Percentiles rank a stretch among this genome's conserved stretches.
Evolutionary conservation across 306 rosid genomes (phyloP).

Genomic region (Senna siamea): DNA sequence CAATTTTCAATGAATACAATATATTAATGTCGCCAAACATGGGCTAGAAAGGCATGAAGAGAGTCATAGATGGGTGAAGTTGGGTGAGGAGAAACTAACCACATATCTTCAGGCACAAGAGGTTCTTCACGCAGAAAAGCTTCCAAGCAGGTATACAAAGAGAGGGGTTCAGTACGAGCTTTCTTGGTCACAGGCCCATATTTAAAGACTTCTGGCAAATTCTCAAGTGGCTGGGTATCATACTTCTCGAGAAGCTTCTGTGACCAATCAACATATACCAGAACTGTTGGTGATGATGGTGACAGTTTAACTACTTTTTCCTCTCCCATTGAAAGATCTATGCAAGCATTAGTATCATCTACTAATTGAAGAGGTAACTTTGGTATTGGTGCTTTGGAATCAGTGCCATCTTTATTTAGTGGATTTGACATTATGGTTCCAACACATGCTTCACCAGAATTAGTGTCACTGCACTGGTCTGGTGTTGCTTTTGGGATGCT

Average conservation of each 20-base stretch:
- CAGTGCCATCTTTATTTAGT: conserved; percentile 49
- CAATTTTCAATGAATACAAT: conserved; percentile 20
- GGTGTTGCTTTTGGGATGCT: conserved; percentile 45
- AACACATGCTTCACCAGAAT: conserved; percentile 48
- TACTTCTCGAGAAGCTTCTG: conserved; percentile 73
- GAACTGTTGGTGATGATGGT: conserved; percentile 53
- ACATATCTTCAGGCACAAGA: conserved; percentile 98
- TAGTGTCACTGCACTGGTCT: conserved; percentile 40
- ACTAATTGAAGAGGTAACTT: conserved; percentile 79
- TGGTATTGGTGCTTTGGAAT: conserved; percentile 51
- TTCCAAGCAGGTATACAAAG: conserved; percentile 92
- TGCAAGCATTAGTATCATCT: conserved; percentile 70
- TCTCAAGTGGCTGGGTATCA: conserved; percentile 71
- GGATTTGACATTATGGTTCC: conserved; percentile 48
- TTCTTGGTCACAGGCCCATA: conserved; percentile 88
- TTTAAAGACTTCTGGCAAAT: conserved; percentile 82
- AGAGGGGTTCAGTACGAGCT: conserved; percentile 91
- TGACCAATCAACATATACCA: conserved; percentile 86
- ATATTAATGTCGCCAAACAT: conserved; percentile 24
- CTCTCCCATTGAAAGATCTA: conserved; percentile 81
- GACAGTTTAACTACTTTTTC: conserved; percentile 68
- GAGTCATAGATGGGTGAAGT: conserved; percentile 21
- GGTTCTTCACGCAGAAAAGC: conserved; percentile 99
- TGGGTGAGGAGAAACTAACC: conserved; percentile 62
- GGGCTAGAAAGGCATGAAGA: conserved; percentile 11